Percentiles rank a stretch among this genome's conserved stretches.
phyloP scores from a whole-genome alignment of 371 early-diverging fungal species.

The Lichtheimia corymbifera region DNA sequence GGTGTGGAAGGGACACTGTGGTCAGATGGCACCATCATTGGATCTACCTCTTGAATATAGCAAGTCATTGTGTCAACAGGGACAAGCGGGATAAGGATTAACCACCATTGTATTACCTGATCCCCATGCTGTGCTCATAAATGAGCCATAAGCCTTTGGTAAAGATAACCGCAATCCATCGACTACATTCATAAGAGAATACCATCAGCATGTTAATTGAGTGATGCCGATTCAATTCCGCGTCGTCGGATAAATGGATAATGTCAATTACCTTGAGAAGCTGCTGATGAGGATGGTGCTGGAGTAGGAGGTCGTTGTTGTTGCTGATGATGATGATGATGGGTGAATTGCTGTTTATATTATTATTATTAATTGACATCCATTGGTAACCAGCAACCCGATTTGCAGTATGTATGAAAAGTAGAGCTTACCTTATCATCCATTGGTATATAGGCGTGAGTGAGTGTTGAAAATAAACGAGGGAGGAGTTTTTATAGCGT shows the following conservation, averaged over 20 bases:
- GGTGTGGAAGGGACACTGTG: conserved; percentile 30
- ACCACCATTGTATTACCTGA: background rate
- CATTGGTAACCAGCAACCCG: background rate
- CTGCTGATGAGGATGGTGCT: background rate
- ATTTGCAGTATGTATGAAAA: background rate
- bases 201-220: too few relatives aligned
- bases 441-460: background rate
- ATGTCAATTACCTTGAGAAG: background rate
- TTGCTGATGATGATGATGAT: background rate
- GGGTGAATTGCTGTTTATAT: background rate
- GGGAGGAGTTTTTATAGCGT: background rate
- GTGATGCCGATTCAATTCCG: too few relatives aligned
- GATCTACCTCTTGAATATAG: background rate
- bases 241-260: too few relatives aligned
- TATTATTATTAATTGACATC: background rate
- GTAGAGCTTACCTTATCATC: background rate
- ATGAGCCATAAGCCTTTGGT: background rate
- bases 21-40: conserved; percentile 14
- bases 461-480: background rate
- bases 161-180: background rate
- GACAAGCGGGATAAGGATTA: too few relatives aligned
- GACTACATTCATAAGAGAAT: background rate
- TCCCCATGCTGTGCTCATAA: background rate
- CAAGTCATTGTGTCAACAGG: too few relatives aligned
- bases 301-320: too few relatives aligned